These are phyloP conservation scores for Wilhelminamyces savonicus DNA, from an alignment of 805 yeast genomes.

Conservation along the genomic window DNA sequence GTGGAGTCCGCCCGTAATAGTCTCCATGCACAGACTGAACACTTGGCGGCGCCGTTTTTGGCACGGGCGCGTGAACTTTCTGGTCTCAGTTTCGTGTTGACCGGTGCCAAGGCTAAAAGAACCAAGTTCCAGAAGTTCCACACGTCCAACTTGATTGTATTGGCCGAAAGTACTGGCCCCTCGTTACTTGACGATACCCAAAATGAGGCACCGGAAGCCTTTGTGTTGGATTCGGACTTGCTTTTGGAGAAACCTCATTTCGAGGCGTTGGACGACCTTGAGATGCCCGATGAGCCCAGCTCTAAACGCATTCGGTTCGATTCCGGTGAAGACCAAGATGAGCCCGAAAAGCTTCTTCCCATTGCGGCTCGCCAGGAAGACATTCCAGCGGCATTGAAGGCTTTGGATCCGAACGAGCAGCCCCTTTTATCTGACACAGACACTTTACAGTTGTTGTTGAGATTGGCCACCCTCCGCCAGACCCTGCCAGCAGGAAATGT, in stretches of 20 bases:
- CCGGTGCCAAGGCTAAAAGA: slow-evolving; percentile 85
- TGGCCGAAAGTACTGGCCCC: slow-evolving; percentile 51
- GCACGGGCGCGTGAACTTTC: slow-evolving; percentile 53
- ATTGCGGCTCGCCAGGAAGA: slow-evolving; percentile 54
- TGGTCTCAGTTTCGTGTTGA: slow-evolving; percentile 55
- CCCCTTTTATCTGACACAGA: slow-evolving; percentile 70
- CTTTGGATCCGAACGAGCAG: slow-evolving; percentile 75
- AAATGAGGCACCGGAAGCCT: slow-evolving; percentile 44
- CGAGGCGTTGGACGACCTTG: slow-evolving; percentile 50
- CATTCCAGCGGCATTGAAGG: slow-evolving; percentile 49
- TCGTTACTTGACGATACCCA: slow-evolving; percentile 15
- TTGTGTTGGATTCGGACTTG: slow-evolving; percentile 67
- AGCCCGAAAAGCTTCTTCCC: slow-evolving; percentile 46
- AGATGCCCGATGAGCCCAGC: slow-evolving; percentile 28
- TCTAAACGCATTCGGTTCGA: slow-evolving; percentile 37
- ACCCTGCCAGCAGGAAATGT: slow-evolving; percentile 68
- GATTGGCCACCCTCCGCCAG: slow-evolving; percentile 56
- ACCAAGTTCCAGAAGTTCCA: slow-evolving; percentile 74
- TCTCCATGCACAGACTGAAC: slow-evolving; percentile 59
- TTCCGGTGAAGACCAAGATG: slow-evolving; percentile 15
- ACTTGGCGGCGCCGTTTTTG: slow-evolving; percentile 49
- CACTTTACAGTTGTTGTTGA: slow-evolving; percentile 63
- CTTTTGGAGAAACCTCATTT: slow-evolving; percentile 70
- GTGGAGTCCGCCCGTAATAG: slow-evolving; percentile 66
- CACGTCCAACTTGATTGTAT: slow-evolving; percentile 66